These are phyloP conservation scores for Lactarius indigo DNA, from an alignment of 768 basidiomycete genomes.

Conservation along the genomic window DNA sequence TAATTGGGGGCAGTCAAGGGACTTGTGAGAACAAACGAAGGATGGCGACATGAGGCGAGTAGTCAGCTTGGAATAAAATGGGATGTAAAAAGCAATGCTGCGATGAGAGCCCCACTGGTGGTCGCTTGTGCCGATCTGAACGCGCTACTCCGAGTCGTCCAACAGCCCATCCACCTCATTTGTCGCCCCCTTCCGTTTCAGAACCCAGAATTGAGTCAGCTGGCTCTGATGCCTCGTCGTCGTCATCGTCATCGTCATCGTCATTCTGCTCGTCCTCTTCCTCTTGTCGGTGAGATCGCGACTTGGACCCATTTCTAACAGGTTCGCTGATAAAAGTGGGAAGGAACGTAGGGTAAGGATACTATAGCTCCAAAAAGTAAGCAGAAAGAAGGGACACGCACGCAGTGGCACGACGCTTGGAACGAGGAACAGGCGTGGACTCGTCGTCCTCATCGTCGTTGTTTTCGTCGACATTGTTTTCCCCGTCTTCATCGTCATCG, in stretches of 20 bases:
- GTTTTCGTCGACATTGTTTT: conserved; percentile 27
- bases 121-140: too few species aligned
- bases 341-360: neutral
- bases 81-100: too few species aligned
- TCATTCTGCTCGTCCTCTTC: neutral
- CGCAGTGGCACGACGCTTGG: conserved; percentile 1
- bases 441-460: conserved; percentile 15
- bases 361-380: too few species aligned
- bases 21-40: neutral
- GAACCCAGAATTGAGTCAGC: conserved; percentile 26
- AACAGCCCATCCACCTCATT: conserved; percentile 25
- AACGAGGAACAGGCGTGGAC: conserved; percentile 20
- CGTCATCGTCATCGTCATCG: neutral
- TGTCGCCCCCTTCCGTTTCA: conserved; percentile 18
- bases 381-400: neutral
- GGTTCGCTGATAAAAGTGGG: neutral
- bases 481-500: conserved; percentile 34
- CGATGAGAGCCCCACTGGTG: too few species aligned
- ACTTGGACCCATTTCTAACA: neutral
- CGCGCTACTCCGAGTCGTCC: conserved; percentile 11
- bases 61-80: too few species aligned
- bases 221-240: conserved; percentile 1
- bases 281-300: neutral
- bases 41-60: too few species aligned
- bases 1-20: neutral